Evolutionary conservation across 2,329 filamentous ascomycete genomes (phyloP).

Genomic region (Hysterium pulicare): DNA sequence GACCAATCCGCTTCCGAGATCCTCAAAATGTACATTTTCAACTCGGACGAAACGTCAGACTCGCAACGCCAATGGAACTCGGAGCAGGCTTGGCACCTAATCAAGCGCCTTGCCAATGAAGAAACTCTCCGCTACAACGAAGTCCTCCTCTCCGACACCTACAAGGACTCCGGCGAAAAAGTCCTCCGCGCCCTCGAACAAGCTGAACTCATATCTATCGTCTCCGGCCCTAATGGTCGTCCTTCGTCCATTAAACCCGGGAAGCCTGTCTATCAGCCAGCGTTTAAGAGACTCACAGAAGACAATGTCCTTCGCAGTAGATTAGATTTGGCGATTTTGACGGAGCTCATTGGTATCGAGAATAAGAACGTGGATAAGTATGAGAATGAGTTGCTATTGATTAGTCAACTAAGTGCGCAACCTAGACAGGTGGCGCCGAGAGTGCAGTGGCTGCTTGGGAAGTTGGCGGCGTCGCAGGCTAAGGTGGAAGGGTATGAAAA

Average conservation of each 20-base stretch:
- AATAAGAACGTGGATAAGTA: slow-evolving; percentile 71
- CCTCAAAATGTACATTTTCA: slow-evolving; percentile 83
- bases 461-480: slow-evolving; percentile 68
- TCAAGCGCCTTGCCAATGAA: slow-evolving; percentile 70
- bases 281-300: slow-evolving; percentile 68
- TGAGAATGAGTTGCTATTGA: slow-evolving; percentile 69
- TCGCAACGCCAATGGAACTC: slow-evolving; percentile 66
- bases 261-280: slow-evolving; percentile 80
- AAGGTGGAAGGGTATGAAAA: slow-evolving; percentile 72
- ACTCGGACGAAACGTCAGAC: slow-evolving; percentile 49
- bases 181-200: slow-evolving; percentile 78
- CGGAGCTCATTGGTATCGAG: slow-evolving; percentile 68
- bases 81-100: slow-evolving; percentile 86
- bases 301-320: slow-evolving; percentile 71
- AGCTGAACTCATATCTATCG: slow-evolving; percentile 79
- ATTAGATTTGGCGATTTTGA: slow-evolving; percentile 65
- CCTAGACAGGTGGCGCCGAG: slow-evolving; percentile 65
- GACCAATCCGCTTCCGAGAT: slow-evolving; percentile 87
- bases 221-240: slow-evolving; percentile 66
- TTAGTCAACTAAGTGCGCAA: slow-evolving; percentile 69
- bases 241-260: slow-evolving; percentile 75
- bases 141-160: slow-evolving; percentile 71
- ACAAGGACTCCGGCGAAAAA: slow-evolving; percentile 67
- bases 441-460: slow-evolving; percentile 68
- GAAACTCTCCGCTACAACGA: slow-evolving; percentile 79